These are phyloP conservation scores for Chaetomium strumarium DNA, from an alignment of 2,329 filamentous ascomycete genomes.

Conservation along the genomic window DNA sequence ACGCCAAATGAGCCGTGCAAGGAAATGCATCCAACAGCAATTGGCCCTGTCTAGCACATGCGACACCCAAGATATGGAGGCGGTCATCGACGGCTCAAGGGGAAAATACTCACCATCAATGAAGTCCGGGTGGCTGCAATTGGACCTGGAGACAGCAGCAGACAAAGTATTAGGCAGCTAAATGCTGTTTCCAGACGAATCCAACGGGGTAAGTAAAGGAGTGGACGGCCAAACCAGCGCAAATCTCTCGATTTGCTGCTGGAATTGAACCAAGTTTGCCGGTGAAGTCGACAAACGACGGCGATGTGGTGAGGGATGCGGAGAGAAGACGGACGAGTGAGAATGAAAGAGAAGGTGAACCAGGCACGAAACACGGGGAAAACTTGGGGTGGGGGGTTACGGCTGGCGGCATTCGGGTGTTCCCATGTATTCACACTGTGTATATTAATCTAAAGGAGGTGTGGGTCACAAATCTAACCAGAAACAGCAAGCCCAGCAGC, in stretches of 20 bases:
- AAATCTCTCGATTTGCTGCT: conserved; percentile 46
- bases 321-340: conserved; percentile 22
- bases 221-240: conserved; percentile 57
- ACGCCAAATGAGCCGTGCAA: conserved; percentile 4
- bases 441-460: not conserved
- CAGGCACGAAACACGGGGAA: conserved; percentile 5
- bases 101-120: conserved; percentile 17
- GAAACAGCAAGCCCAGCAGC: conserved; percentile 1
- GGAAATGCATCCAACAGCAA: not conserved
- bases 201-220: conserved; percentile 38
- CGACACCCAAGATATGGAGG: not conserved
- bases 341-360: conserved; percentile 14
- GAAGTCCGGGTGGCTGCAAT: conserved; percentile 12
- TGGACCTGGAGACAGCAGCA: conserved; percentile 16
- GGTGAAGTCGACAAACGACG: conserved; percentile 29
- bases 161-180: conserved; percentile 18
- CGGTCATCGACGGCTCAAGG: not conserved
- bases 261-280: conserved; percentile 50
- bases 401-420: not conserved
- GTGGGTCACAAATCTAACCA: not conserved
- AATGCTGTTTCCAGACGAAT: conserved; percentile 25
- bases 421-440: not conserved
- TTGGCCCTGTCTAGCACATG: not conserved
- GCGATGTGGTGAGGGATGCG: conserved; percentile 24
- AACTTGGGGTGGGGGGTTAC: conserved; percentile 1